phyloP scores from a whole-genome alignment of 1,284 basidiomycete genomes.

The Cryptococcus sp. region DNA sequence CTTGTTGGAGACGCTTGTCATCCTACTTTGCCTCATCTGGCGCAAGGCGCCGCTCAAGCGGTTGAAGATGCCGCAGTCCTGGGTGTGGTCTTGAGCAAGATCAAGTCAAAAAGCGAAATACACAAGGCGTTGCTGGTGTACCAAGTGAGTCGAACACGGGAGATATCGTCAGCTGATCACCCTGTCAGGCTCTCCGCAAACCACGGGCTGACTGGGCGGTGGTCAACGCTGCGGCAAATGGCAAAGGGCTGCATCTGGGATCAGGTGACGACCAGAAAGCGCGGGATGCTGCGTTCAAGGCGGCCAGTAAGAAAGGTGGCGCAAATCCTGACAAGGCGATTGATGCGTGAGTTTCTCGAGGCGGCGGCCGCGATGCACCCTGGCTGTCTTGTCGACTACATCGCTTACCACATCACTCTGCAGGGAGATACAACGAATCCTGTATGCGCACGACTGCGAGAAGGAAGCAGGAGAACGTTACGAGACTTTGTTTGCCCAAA shows the following conservation, averaged over 20 bases:
- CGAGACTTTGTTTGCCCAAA: conserved; percentile 14
- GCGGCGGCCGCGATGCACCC: no score
- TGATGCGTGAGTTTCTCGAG: conserved; percentile 59
- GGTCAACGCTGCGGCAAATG: conserved; percentile 45
- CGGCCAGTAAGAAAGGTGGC: conserved; percentile 25
- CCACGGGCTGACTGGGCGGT: conserved; percentile 51
- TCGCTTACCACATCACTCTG: background rate
- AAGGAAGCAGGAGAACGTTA: conserved; percentile 29
- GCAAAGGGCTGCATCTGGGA: conserved; percentile 46
- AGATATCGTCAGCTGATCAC: background rate
- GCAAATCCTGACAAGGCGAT: conserved; percentile 60
- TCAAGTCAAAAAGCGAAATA: conserved; percentile 43
- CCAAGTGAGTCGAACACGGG: conserved; percentile 24
- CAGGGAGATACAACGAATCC: conserved; percentile 30
- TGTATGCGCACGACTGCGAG: conserved; percentile 32
- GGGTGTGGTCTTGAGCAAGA: conserved; percentile 43
- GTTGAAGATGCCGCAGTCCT: conserved; percentile 51
- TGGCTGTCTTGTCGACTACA: no score
- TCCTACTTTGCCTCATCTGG: conserved; percentile 46
- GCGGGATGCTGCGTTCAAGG: conserved; percentile 31
- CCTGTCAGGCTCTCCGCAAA: conserved; percentile 42
- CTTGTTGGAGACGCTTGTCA: conserved; percentile 47
- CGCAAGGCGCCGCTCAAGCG: conserved; percentile 52
- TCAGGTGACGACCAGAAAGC: conserved; percentile 33
- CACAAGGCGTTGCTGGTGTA: conserved; percentile 43